phyloP scores from a whole-genome alignment of 768 basidiomycete species.

The Crucibulum laeve region DNA sequence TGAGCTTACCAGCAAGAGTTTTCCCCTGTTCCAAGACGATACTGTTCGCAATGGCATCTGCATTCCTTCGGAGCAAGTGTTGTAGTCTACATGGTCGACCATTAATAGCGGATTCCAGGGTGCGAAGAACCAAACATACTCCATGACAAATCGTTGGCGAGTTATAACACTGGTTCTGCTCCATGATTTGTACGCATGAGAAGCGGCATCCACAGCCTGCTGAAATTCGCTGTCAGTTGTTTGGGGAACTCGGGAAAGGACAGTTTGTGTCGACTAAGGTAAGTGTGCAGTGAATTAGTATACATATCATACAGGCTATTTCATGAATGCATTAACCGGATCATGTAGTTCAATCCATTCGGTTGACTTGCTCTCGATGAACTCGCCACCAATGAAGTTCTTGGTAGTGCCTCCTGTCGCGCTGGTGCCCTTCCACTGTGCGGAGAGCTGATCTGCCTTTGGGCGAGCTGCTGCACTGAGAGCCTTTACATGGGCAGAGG shows the following conservation, averaged over 20 bases:
- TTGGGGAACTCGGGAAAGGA: conserved; percentile 88
- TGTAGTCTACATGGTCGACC: conserved; percentile 65
- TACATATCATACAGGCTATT: conserved; percentile 4
- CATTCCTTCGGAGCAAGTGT: conserved; percentile 77
- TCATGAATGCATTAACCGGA: conserved; percentile 51
- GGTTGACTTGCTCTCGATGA: conserved; percentile 71
- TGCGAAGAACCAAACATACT: conserved; percentile 48
- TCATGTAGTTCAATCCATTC: conserved; percentile 88
- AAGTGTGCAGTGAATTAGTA: conserved; percentile 1
- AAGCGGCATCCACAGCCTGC: conserved; percentile 78
- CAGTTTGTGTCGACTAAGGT: conserved; percentile 78
- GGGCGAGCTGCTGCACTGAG: conserved; percentile 52
- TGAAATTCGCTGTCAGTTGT: conserved; percentile 79
- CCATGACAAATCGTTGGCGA: conserved; percentile 83
- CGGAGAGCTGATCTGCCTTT: conserved; percentile 66
- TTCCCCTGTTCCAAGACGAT: conserved; percentile 97
- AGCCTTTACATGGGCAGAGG: conserved; percentile 40
- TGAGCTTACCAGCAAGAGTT: conserved; percentile 69
- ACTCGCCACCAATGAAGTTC: conserved; percentile 90
- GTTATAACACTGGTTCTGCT: conserved; percentile 78
- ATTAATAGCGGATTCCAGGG: conserved; percentile 3
- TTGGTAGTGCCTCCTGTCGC: conserved; percentile 84
- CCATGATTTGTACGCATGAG: conserved; percentile 87
- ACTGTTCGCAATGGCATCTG: conserved; percentile 80
- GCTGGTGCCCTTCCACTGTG: conserved; percentile 84